These are phyloP conservation scores for Astrothelium macrocarpum DNA, from an alignment of 495 filamentous ascomycete genomes.

Conservation along the genomic window DNA sequence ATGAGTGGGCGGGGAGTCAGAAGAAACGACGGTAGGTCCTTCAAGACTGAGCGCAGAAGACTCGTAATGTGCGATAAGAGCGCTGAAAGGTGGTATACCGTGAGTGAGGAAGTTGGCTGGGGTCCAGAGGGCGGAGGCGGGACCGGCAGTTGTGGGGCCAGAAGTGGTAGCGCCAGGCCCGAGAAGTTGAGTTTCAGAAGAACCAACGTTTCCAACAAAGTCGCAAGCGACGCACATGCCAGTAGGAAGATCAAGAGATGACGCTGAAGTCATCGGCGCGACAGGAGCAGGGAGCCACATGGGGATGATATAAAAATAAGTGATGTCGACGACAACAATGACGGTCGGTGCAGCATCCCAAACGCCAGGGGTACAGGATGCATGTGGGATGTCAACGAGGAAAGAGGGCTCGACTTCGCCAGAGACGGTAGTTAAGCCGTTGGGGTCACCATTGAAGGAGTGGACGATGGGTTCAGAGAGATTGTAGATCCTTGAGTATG, in stretches of 20 bases:
- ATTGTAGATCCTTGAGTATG: slow-evolving; percentile 11
- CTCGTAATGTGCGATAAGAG: slow-evolving; percentile 3
- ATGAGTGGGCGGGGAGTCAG: neutral
- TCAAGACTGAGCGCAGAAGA: neutral
- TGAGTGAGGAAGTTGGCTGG: neutral
- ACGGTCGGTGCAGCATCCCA: slow-evolving; percentile 20
- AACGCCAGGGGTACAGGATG: slow-evolving; percentile 10
- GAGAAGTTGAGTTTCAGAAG: neutral
- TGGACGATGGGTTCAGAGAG: slow-evolving; percentile 17
- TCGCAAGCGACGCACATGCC: neutral
- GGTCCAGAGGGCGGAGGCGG: neutral
- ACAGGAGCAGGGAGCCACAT: neutral
- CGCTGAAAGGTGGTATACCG: neutral
- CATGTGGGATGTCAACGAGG: neutral
- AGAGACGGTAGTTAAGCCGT: slow-evolving; percentile 9
- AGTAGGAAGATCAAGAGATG: neutral
- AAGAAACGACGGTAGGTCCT: neutral
- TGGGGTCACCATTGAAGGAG: neutral
- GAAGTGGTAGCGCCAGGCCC: neutral
- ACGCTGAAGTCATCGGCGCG: neutral
- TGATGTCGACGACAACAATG: slow-evolving; percentile 15
- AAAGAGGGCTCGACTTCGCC: slow-evolving; percentile 18
- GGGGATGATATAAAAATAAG: neutral
- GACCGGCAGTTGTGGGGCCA: neutral
- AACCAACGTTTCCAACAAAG: neutral